Evolutionary conservation across 1,139 yeast species (phyloP), one percentile per base, ranked within the genome.

Genomic region (Magnusiomyces clavatus): DNA sequence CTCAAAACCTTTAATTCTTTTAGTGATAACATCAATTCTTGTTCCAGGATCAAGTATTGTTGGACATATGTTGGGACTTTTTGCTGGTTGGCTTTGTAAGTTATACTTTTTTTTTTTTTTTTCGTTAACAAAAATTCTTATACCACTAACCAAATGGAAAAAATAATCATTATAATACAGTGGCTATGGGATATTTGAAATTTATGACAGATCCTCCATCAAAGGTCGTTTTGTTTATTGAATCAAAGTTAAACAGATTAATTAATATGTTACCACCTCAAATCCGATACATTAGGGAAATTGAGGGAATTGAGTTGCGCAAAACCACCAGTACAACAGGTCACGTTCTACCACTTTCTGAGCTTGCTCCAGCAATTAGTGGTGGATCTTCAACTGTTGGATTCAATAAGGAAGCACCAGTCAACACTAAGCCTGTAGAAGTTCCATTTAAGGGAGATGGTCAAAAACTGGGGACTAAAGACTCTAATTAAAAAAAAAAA

Each of bases 1-100:
- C 59, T 69, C 74, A 48, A 62, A 78, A 0, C 96, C 96, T 6
- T 70, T 85, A 46, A 58, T 77, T 19, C 64, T 80, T 34, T 71
- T 87, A 54, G 54, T 82, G 1, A 36, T 82, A 10, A 66, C 76
- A 46, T 74, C 80, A 1, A 40, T 83, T 2, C 54, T 82, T 35
- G 64, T 77, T 54, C 80, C 88, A 1, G 74, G 76, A 11, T 74
- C 90, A 11, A 82, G 92, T 51, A 82, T 88, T 59, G 70, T 83
- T 60, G 95, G 96, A 24, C 96, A 89, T 65, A 66, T 69, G 45
- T 74, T 74, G 46, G 87, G 77, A 19, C 69, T 77, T 58, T 63
- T 64, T 43, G 76, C 73, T 48, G 89, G 89, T 12, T 78, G 74
- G 61, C 68, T 70, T 12, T 35, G 47, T 44, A 44, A 16, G 29